Percentiles rank a stretch among this genome's conserved stretches.
Conservation (phyloP, 345 rosid species). For the Pistacia integerrima region DNA sequence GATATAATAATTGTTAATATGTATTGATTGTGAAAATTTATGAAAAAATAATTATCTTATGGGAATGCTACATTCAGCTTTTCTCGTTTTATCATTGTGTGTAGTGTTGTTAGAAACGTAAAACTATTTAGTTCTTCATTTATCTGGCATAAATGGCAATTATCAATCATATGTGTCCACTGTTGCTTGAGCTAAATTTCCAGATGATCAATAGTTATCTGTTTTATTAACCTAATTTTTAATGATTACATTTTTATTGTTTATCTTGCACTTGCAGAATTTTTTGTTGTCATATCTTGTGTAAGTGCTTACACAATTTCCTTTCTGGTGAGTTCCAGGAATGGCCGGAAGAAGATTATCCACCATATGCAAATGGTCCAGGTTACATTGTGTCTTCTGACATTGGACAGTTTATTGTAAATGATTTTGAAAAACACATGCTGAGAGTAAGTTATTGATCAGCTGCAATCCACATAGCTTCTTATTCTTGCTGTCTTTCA, state of each 20-base stretch:
- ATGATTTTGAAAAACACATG: slow-evolving; percentile 77
- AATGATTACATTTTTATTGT: background rate
- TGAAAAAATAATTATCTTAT: background rate
- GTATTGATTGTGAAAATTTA: background rate
- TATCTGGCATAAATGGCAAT: background rate
- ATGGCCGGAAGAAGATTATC: slow-evolving; percentile 97
- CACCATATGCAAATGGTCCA: slow-evolving; percentile 96
- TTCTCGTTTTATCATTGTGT: background rate
- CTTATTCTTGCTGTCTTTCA: background rate
- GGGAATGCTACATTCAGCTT: background rate
- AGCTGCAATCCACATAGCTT: background rate
- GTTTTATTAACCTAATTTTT: background rate
- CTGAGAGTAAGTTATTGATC: slow-evolving; percentile 55
- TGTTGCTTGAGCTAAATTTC: background rate
- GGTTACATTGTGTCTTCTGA: slow-evolving; percentile 84
- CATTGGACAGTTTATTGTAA: slow-evolving; percentile 73
- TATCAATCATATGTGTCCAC: too few species aligned
- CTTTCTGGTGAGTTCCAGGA: slow-evolving; percentile 51
- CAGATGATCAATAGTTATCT: background rate
- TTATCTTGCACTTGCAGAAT: background rate
- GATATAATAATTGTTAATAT: too few species aligned
- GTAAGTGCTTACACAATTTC: background rate
- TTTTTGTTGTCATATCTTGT: background rate
- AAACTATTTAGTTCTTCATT: background rate
- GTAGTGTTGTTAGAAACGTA: background rate